These are phyloP conservation scores for Periconia macrospinosa DNA, from an alignment of 2,329 filamentous ascomycete genomes.

Conservation along the genomic window DNA sequence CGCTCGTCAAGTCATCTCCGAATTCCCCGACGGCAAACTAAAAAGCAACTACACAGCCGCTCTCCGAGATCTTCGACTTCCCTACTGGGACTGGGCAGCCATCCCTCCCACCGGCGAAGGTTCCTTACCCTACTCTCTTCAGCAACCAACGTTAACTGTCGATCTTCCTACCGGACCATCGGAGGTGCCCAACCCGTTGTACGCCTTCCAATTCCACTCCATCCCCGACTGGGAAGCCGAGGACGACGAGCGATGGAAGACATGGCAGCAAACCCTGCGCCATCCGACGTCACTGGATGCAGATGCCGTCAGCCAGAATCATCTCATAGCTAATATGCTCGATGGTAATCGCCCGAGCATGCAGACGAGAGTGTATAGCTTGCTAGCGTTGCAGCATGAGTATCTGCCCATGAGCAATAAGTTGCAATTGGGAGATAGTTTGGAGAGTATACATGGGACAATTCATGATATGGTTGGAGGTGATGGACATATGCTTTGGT, in stretches of 20 bases:
- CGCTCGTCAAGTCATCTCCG: slow-evolving; percentile 40
- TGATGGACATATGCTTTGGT: slow-evolving; percentile 52
- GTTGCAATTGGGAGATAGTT: slow-evolving; percentile 53
- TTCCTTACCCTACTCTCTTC: slow-evolving; percentile 29
- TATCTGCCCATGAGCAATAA: slow-evolving; percentile 64
- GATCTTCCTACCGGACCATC: slow-evolving; percentile 34
- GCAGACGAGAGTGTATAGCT: slow-evolving; percentile 56
- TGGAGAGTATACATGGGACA: slow-evolving; percentile 33
- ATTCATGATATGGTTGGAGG: slow-evolving; percentile 29
- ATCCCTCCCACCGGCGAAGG: slow-evolving; percentile 35
- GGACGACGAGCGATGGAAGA: background rate
- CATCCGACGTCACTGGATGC: background rate
- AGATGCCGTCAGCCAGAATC: slow-evolving; percentile 26
- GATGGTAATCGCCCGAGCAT: slow-evolving; percentile 67
- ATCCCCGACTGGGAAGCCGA: slow-evolving; percentile 34
- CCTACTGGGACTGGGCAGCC: slow-evolving; percentile 52
- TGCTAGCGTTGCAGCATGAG: slow-evolving; percentile 57
- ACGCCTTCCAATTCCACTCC: slow-evolving; percentile 51
- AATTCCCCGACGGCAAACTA: slow-evolving; percentile 41
- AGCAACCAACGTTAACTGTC: slow-evolving; percentile 4
- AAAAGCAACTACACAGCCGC: slow-evolving; percentile 42
- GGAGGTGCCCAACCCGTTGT: slow-evolving; percentile 47
- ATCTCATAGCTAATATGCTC: slow-evolving; percentile 42
- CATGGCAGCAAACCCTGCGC: slow-evolving; percentile 2
- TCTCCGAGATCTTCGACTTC: slow-evolving; percentile 42